Base-by-base conservation (phyloP, 1,284 basidiomycete species). In the Mycosarcoma mackinlayi region DNA sequence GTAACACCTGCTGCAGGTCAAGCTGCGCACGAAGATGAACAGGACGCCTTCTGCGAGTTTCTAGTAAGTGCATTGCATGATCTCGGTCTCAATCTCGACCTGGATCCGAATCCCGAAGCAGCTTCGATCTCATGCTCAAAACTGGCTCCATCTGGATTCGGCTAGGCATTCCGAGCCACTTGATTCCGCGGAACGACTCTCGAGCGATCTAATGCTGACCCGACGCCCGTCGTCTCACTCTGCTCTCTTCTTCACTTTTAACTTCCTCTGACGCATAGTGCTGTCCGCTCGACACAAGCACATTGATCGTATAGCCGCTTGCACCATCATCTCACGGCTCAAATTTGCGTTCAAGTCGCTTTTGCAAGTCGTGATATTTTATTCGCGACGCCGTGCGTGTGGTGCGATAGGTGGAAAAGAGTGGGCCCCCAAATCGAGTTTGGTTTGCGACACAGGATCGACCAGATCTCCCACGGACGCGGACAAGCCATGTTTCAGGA, bases 11-110 rank as follows among this genome's bases (percentile, higher is more conserved):
- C 54, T 10, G 60, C 63, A n/a, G 52, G 45, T 18, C 71, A 69
- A 14, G 52, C 56, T 34, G 41, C 46, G 14, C 42, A 58, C 42
- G 70, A 65, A n/a, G 66, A 71, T 4, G 54, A 69, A 41, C 71
- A 72, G 40, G 60, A 77, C 39, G 75, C 73, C 3, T 77, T 75
- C 42, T 72, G 74, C 50, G 75, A 77, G 30, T 75, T 77, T 37
- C 37, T 77, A 62, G 67, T 71, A 48, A 13, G 72, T 57, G 21
- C 16, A 13, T 47, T 11, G n/a, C 24, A 25, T 13, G 14, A 38
- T 34, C 11, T 19, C 23, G 25, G 6, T n/a, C 11, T 10, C 23
- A 11, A 10, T 3, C 4, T 47, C 8, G 4, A 35, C 18, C 33
- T 35, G 16, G 19, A n/a, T 25, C 8, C 45, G 24, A n/a, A 35